Percentiles rank a stretch among this genome's conserved stretches.
These are phyloP conservation scores for Beta corolliflora DNA, from an alignment of 179 eudicot species.

Conservation along the genomic window DNA sequence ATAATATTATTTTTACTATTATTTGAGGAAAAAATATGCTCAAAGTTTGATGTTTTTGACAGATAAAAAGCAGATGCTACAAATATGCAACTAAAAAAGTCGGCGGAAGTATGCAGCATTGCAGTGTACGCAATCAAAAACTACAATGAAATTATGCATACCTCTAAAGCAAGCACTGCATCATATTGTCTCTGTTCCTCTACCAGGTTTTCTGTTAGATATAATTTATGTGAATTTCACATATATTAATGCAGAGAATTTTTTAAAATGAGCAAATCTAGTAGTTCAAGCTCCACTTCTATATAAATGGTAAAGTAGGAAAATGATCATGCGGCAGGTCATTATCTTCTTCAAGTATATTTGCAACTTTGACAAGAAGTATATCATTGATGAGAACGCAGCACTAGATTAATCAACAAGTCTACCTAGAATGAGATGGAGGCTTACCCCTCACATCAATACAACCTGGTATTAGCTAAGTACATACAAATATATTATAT, in stretches of 20 bases:
- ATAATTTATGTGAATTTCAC: constrained; percentile 9
- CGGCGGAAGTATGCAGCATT: no score
- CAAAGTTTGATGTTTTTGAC: no score
- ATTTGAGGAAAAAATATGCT: no score
- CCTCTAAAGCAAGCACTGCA: constrained; percentile 96
- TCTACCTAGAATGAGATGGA: background rate
- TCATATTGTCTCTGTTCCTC: constrained; percentile 79
- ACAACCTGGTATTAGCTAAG: no score
- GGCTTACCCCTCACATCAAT: no score
- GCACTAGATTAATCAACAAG: background rate
- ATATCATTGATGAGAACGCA: background rate
- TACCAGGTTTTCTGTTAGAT: constrained; percentile 76
- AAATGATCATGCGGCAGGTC: background rate
- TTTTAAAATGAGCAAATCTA: background rate
- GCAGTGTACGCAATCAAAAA: background rate
- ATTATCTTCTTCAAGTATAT: constrained; percentile 4
- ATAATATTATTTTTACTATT: no score
- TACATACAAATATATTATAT: no score
- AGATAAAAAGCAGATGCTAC: no score
- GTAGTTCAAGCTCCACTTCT: background rate
- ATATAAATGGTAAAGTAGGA: background rate
- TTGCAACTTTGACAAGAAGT: background rate
- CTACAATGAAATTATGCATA: constrained; percentile 27
- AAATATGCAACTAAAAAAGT: background rate
- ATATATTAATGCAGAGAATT: background rate